Percentiles rank a stretch among this genome's conserved stretches.
Conservation (phyloP, 345 rosid genomes). For the Psidium friedrichsthalianum region DNA sequence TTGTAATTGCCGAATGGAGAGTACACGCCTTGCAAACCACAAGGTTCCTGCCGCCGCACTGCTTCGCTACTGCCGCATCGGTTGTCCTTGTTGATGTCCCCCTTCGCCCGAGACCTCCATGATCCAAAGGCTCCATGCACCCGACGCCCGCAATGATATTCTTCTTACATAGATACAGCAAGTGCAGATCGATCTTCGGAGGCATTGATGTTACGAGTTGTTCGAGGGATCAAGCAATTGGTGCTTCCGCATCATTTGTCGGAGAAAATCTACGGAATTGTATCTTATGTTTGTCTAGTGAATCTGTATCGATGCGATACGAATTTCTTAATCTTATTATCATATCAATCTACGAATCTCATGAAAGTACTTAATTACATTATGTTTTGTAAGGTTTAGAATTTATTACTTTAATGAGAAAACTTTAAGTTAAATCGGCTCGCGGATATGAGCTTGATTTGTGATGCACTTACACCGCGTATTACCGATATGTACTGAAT, state of each 20-base stretch:
- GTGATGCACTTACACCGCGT: not conserved
- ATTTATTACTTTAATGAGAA: not conserved
- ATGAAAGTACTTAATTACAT: too few species aligned
- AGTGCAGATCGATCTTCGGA: not conserved
- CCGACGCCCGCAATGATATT: not conserved
- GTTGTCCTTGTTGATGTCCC: not conserved
- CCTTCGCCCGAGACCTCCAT: not conserved
- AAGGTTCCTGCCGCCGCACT: too few species aligned
- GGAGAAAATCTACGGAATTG: not conserved
- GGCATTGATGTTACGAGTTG: not conserved
- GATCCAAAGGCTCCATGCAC: not conserved
- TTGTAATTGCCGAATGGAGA: fast-evolving
- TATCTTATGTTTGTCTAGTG: too few species aligned
- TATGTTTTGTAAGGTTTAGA: too few species aligned
- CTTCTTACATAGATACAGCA: not conserved
- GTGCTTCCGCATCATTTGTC: not conserved
- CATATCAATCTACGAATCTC: not conserved
- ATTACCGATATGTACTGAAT: too few species aligned
- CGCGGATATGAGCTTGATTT: too few species aligned
- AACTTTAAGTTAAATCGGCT: too few species aligned
- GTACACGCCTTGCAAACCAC: not conserved
- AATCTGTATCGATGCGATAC: too few species aligned
- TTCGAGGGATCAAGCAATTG: not conserved
- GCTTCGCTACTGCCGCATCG: too few species aligned
- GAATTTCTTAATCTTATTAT: not conserved